Evolutionary conservation across 2,329 filamentous ascomycete species (phyloP).

Genomic region (Monilinia laxa): DNA sequence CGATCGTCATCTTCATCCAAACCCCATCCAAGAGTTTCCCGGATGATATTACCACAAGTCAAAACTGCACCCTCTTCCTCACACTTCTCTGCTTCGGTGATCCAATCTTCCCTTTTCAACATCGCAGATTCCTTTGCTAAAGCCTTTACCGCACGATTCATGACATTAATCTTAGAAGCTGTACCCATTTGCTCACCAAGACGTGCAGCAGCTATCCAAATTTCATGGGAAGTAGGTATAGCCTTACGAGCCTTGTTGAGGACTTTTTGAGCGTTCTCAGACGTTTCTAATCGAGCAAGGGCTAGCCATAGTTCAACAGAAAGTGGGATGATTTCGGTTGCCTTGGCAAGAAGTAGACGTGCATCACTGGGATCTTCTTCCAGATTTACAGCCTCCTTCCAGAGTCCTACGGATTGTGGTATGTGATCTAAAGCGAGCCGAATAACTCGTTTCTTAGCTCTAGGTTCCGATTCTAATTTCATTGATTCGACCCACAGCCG

Average conservation of each 20-base stretch:
- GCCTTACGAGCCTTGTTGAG: conserved; percentile 94
- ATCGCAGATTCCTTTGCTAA: conserved; percentile 90
- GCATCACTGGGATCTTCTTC: conserved; percentile 90
- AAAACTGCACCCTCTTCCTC: conserved; percentile 86
- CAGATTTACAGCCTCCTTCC: conserved; percentile 95
- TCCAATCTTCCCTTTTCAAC: conserved; percentile 97
- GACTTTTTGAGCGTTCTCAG: conserved; percentile 90
- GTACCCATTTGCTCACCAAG: conserved; percentile 86
- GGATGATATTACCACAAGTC: conserved; percentile 86
- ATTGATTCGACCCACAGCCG: conserved; percentile 94
- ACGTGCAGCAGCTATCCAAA: conserved; percentile 93
- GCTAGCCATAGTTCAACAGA: conserved; percentile 96
- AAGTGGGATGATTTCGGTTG: conserved; percentile 89
- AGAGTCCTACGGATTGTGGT: conserved; percentile 91
- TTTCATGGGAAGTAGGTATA: conserved; percentile 86
- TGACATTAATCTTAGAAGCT: conserved; percentile 78
- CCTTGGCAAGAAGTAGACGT: conserved; percentile 84
- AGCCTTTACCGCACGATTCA: conserved; percentile 89
- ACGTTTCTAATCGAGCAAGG: conserved; percentile 82
- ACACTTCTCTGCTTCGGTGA: conserved; percentile 88
- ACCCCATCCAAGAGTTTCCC: conserved; percentile 88
- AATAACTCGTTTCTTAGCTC: conserved; percentile 89
- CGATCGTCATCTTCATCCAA: conserved; percentile 95
- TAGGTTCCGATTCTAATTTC: conserved; percentile 78
- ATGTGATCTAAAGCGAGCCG: conserved; percentile 89